phyloP scores from a whole-genome alignment of 352 stramenopile species.

The Phytophthora pini region DNA sequence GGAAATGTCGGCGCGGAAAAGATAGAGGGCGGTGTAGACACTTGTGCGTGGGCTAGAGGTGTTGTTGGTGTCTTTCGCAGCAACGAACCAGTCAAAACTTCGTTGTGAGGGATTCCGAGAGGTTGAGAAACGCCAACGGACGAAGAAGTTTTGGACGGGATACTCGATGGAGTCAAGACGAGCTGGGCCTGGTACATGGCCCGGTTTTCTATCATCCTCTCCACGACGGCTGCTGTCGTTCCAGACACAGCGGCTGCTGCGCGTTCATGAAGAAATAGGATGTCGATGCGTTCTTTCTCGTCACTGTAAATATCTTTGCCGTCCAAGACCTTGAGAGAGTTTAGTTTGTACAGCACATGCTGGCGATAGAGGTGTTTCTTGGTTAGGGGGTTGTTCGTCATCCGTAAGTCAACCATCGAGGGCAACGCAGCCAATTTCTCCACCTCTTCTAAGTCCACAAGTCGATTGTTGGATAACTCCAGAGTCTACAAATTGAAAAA shows the following conservation, averaged over 20 bases:
- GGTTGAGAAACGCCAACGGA: constrained; percentile 5
- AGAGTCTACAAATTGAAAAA: constrained; percentile 48
- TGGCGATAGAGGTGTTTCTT: constrained; percentile 89
- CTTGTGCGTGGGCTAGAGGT: constrained; percentile 13
- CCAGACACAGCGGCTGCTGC: constrained; percentile 35
- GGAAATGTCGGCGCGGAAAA: constrained; percentile 31
- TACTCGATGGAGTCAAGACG: constrained; percentile 51
- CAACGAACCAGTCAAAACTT: constrained; percentile 52
- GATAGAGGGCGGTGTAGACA: constrained; percentile 16
- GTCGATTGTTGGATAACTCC: constrained; percentile 79
- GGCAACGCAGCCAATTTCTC: constrained; percentile 66
- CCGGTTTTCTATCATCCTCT: constrained; percentile 32
- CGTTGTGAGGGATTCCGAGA: constrained; percentile 40
- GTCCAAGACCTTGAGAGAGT: constrained; percentile 64
- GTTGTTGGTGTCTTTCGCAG: constrained; percentile 47
- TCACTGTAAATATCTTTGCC: constrained; percentile 74
- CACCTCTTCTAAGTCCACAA: constrained; percentile 82
- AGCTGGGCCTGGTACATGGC: constrained; percentile 31
- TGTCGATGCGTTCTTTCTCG: constrained; percentile 74
- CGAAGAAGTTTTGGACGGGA: constrained; percentile 43
- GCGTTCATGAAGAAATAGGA: constrained; percentile 79
- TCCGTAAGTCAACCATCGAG: constrained; percentile 67
- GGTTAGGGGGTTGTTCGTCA: constrained; percentile 76
- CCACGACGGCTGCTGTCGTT: constrained; percentile 8
- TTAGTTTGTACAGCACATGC: constrained; percentile 67